Conservation (phyloP, 208 protist genomes). For the Trypanosoma brucei region DNA sequence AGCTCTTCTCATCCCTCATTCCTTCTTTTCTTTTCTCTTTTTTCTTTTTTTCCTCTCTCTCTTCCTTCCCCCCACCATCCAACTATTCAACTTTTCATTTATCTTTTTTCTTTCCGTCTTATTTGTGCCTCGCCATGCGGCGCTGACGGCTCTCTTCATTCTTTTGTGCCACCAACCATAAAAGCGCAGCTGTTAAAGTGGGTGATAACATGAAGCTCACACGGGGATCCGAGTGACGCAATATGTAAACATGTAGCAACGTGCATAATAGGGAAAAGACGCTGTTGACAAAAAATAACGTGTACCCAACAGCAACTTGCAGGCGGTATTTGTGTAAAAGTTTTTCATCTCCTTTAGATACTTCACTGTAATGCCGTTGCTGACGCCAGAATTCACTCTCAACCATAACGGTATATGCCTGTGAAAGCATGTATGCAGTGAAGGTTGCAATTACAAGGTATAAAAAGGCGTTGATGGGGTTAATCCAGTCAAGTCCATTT, state of each 20-base stretch:
- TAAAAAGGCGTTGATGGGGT: constrained; percentile 46
- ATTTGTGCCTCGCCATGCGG: constrained; percentile 65
- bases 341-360: constrained; percentile 55
- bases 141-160: constrained; percentile 88
- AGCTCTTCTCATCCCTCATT: no score
- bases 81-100: no score
- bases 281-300: constrained; percentile 81
- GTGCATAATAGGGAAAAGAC: constrained; percentile 78
- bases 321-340: constrained; percentile 70
- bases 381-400: constrained; percentile 85
- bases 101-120: no score
- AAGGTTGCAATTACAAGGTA: constrained; percentile 47
- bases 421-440: constrained; percentile 72
- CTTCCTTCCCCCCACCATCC: no score
- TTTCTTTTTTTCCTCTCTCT: no score
- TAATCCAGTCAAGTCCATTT: constrained; percentile 66
- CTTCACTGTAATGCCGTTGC: constrained; percentile 84
- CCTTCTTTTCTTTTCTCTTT: no score
- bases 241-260: constrained; percentile 75
- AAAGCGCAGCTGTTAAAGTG: constrained; percentile 62
- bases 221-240: constrained; percentile 78
- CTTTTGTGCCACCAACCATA: constrained; percentile 87
- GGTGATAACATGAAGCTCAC: constrained; percentile 78
- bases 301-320: constrained; percentile 75
- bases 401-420: constrained; percentile 86